These are phyloP conservation scores for Isatis tinctoria DNA, from an alignment of 345 rosid genomes.

Conservation along the genomic window DNA sequence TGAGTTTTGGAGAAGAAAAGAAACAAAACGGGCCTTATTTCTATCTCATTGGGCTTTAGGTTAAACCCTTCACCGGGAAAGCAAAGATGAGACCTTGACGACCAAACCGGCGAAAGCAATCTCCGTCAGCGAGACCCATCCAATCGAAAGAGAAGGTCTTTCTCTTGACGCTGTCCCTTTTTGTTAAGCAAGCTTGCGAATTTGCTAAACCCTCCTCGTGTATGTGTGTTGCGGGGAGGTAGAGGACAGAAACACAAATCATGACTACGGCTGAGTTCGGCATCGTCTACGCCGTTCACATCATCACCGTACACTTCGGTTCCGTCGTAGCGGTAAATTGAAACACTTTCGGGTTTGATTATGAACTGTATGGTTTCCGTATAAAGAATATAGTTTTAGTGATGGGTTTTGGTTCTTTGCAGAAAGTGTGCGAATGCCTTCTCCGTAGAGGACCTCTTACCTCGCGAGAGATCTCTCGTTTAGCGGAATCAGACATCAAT, in stretches of 20 bases:
- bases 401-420: conserved; percentile 6
- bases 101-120: neutral
- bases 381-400: neutral
- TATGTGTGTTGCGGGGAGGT: neutral
- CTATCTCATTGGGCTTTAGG: neutral
- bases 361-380: neutral
- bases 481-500: conserved; percentile 38
- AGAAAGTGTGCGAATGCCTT: conserved; percentile 88
- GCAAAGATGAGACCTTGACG: neutral
- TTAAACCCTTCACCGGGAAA: neutral
- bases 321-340: conserved; percentile 60
- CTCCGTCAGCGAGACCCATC: neutral
- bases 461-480: conserved; percentile 41
- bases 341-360: neutral
- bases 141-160: too few relatives aligned
- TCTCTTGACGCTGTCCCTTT: neutral
- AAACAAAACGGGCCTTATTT: neutral
- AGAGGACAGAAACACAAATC: neutral
- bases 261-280: conserved; percentile 51
- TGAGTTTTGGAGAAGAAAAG: neutral
- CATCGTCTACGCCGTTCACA: conserved; percentile 62
- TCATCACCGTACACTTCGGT: conserved; percentile 76
- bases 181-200: neutral
- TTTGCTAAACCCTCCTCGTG: neutral
- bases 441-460: conserved; percentile 61